Base-by-base conservation (phyloP, 2,329 filamentous ascomycete genomes). In the Paraphaeosphaeria sporulosa region DNA sequence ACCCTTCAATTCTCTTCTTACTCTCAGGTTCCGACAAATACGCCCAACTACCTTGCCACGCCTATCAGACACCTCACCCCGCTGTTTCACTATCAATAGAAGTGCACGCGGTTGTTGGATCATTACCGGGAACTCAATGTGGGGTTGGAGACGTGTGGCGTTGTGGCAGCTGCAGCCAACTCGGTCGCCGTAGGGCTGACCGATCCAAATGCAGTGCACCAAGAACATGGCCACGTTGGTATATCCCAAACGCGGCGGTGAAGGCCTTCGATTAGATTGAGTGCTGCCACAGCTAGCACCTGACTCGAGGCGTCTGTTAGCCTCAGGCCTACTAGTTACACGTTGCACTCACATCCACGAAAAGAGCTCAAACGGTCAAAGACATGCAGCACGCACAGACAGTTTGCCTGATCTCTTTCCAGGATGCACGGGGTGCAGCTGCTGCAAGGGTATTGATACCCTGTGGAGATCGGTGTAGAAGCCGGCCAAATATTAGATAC, bases 141-240 rank as follows among this genome's bases (percentile, higher is more conserved):
- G 17, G 51, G 17, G 23, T 21, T 44, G 7, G 36, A 34, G 2
- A 12, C 23, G 21, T 2, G 21, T 38, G 32, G 32, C 32, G 36
- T 23, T 42, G 21, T 30, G 44, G 44, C 23, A 47, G 44, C 44
- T 52, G 36, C 50, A 52, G 36, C 50, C 23, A 30, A 23, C 25
- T 52, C 50, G 50, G 50, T 52, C 50, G 50, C 50, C 51, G 51
- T 54, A 54, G 51, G 51, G 51, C 51, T 54, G 38, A 32, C 51
- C 48, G n/a, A 13, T 40, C 21, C 30, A 19, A 40, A 38, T 38
- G 48, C 48, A 38, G 34, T 30, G 32, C n/a, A 23, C 25, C 38
- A 34, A 44, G 19, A 25, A 40, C 42, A 21, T 40, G 38, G 17
- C 51, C 21, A 54, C n/a, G 3, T 43, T 10, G 17, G 9, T 54